phyloP scores from a whole-genome alignment of 2,329 filamentous ascomycete genomes.

The Paradendryphiella salina region DNA sequence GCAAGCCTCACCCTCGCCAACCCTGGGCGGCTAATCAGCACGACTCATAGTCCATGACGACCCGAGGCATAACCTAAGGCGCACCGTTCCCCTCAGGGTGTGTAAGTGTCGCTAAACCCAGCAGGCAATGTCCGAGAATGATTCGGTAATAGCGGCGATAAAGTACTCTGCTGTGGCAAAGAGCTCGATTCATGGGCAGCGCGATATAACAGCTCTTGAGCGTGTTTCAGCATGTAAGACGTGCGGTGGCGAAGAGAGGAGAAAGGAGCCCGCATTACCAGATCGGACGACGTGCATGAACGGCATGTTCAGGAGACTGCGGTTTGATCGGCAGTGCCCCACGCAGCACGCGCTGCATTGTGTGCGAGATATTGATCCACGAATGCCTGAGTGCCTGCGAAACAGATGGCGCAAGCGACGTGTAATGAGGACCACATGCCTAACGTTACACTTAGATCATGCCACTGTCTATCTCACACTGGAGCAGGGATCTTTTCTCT shows the following conservation, averaged over 20 bases:
- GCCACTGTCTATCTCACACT: neutral
- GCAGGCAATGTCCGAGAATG: conserved; percentile 6
- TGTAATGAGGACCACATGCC: conserved; percentile 1
- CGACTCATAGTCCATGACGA: neutral
- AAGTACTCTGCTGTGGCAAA: conserved; percentile 1
- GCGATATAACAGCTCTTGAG: neutral
- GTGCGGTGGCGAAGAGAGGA: conserved; percentile 1
- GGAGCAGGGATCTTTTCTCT: neutral
- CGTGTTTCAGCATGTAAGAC: conserved; percentile 12
- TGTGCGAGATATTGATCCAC: conserved; percentile 10
- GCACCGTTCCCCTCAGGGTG: neutral
- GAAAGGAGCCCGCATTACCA: conserved; percentile 5
- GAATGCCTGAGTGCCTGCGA: conserved; percentile 9
- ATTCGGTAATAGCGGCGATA: neutral
- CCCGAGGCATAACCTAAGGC: conserved; percentile 2
- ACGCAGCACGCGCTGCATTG: conserved; percentile 8
- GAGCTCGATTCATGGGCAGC: neutral
- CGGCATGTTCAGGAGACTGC: conserved; percentile 10
- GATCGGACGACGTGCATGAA: conserved; percentile 12
- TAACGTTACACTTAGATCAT: conserved; percentile 1
- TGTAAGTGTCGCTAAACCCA: conserved; percentile 1
- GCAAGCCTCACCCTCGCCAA: neutral
- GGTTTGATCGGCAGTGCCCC: conserved; percentile 12
- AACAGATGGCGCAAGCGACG: conserved; percentile 13
- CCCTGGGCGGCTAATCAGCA: conserved; percentile 5